Percentiles rank a stretch among this genome's conserved stretches.
phyloP scores from a whole-genome alignment of 495 filamentous ascomycete genomes.

The Tuber borchii region DNA sequence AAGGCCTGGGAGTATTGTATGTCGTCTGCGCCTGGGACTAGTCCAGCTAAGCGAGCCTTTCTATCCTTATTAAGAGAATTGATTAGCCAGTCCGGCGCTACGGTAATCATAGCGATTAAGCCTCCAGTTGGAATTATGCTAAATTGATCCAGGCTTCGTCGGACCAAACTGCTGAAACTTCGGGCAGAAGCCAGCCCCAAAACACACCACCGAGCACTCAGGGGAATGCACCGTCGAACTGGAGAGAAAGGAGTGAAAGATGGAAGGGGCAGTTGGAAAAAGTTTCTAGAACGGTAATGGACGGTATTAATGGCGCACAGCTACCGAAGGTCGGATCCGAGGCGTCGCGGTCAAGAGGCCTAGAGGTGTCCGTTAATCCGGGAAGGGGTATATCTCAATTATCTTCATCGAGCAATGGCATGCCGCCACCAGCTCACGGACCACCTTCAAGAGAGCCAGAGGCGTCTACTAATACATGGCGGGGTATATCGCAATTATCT shows the following conservation, averaged over 20 bases:
- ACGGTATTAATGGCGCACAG: neutral
- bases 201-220: neutral
- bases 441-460: neutral
- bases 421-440: neutral
- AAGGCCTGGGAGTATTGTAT: neutral
- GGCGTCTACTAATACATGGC: neutral
- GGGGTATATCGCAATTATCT: neutral
- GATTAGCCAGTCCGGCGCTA: neutral
- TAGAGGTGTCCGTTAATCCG: neutral
- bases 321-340: neutral
- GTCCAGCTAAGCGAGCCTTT: neutral
- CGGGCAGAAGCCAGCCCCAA: neutral
- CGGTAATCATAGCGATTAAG: neutral
- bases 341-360: neutral
- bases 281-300: neutral
- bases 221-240: neutral
- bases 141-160: neutral
- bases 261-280: neutral
- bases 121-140: neutral
- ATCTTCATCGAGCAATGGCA: neutral
- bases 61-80: neutral
- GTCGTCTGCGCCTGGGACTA: neutral
- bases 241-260: neutral
- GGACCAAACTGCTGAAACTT: neutral
- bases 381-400: neutral